Evolutionary conservation across 1,284 basidiomycete genomes (phyloP).

Genomic region (Blastosporella zonata): DNA sequence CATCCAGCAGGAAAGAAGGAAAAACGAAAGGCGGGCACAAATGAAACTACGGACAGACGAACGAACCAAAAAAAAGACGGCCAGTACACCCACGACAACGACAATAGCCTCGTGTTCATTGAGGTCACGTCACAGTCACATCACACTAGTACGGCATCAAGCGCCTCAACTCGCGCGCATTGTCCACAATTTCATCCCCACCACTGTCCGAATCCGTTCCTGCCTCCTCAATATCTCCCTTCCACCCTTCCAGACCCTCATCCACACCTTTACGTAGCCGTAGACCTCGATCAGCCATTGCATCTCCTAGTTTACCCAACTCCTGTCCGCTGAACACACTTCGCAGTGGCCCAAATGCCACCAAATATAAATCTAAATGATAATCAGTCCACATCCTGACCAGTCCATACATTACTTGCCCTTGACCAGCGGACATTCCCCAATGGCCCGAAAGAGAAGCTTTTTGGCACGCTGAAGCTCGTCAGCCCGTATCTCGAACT

Average conservation of each 20-base stretch:
- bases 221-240: slow-evolving; percentile 25
- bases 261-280: slow-evolving; percentile 70
- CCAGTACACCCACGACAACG: slow-evolving; percentile 12
- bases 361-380: slow-evolving; percentile 73
- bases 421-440: slow-evolving; percentile 80
- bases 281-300: slow-evolving; percentile 82
- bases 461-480: slow-evolving; percentile 68
- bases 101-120: slow-evolving; percentile 27
- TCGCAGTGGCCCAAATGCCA: slow-evolving; percentile 79
- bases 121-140: slow-evolving; percentile 25
- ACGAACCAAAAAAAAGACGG: slow-evolving; percentile 18
- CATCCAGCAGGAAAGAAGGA: slow-evolving; percentile 37
- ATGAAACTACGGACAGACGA: slow-evolving; percentile 15
- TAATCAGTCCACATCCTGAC: slow-evolving; percentile 7
- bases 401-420: slow-evolving; percentile 40
- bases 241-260: slow-evolving; percentile 49
- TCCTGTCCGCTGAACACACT: slow-evolving; percentile 65
- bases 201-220: slow-evolving; percentile 32
- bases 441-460: slow-evolving; percentile 76
- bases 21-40: slow-evolving; percentile 16
- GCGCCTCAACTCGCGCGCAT: slow-evolving; percentile 56
- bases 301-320: slow-evolving; percentile 65
- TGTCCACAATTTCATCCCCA: slow-evolving; percentile 58
- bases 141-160: slow-evolving; percentile 59
- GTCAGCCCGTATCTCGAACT: slow-evolving; percentile 75